Evolutionary conservation across 371 early-diverging fungal species (phyloP), one percentile per base, ranked within the genome.

Genomic region (Mucor piriformis): DNA sequence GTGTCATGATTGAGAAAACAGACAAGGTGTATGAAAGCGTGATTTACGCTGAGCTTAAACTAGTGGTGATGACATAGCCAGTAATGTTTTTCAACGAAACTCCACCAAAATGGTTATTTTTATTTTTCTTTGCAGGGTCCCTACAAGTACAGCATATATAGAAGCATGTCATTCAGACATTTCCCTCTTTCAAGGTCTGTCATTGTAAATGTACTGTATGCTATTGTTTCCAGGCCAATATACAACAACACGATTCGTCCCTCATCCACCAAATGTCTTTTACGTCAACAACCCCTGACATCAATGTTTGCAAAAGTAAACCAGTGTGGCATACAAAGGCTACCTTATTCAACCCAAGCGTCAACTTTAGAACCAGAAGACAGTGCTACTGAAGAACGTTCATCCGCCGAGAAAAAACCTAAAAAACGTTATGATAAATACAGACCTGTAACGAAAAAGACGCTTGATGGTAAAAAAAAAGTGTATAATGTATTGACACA

Each of bases 201-300:
- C 27, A 61, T 61, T 49, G 37, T 54, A 20, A 54, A 61, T 48
- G 61, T 61, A 15, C 48, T 61, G 33, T 47, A 46, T 21, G 61
- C 61, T 7, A 61, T 61, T 38, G 61, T 61, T 32, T 61, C 61
- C 20, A 44, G 61, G 38, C 55, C 61, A 38, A 54, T 61, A 27
- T 29, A 40, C 20, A 54, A 37, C 1, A 16, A 24, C 13, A 12
- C 13, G 24, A 24, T 46, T 21, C 46, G 46, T 21, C 18, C 46
- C 3, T 46, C 24, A 16, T 46, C 46, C 13, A 46, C 46, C 11
- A 24, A 46, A 12, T 13, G 25, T 13, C 46, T 46, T 46, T 21
- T 46, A 24, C 46, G 15, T 46, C 43, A 37, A 37, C 52, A 54
- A 27, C 42, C 44, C 44, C 42, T 43, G 43, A 27, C 42, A 32